Percentiles rank a stretch among this genome's conserved stretches.
Evolutionary conservation across 129 eudicot species (phyloP).

Genomic region (Saposhnikovia divaricata): DNA sequence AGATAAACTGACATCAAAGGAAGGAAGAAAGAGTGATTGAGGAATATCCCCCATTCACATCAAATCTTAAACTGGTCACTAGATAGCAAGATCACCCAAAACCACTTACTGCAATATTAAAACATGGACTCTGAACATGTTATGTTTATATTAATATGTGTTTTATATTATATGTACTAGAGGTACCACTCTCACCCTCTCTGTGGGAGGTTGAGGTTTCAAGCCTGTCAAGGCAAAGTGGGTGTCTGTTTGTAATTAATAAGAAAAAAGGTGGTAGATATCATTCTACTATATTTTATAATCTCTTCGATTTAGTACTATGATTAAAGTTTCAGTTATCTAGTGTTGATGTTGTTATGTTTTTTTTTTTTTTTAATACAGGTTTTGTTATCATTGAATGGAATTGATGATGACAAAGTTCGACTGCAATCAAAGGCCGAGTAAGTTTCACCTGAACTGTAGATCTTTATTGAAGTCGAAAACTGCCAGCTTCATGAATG

Average conservation of each 20-base stretch:
- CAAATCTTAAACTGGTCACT: no score
- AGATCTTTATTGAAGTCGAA: background rate
- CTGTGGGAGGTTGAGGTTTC: background rate
- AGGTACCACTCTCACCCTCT: background rate
- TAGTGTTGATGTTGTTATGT: background rate
- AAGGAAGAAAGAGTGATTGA: no score
- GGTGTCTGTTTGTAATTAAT: background rate
- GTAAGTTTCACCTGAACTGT: constrained; percentile 40
- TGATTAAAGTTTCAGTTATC: no score
- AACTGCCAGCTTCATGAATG: background rate
- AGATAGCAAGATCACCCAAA: no score
- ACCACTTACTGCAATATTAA: no score
- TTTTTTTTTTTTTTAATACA: constrained; percentile 19
- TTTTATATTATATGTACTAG: background rate
- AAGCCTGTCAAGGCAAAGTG: background rate
- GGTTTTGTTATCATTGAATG: constrained; percentile 69
- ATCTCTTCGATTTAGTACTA: background rate
- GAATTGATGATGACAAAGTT: constrained; percentile 45
- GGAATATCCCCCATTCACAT: no score
- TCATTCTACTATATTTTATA: background rate
- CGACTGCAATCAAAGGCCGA: constrained; percentile 65
- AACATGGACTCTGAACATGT: no score
- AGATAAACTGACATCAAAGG: no score
- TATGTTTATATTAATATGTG: no score
- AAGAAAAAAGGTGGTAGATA: background rate